Percentiles rank a stretch among this genome's conserved stretches.
phyloP scores from a whole-genome alignment of 768 basidiomycete genomes.

The Termitomyces sp. region DNA sequence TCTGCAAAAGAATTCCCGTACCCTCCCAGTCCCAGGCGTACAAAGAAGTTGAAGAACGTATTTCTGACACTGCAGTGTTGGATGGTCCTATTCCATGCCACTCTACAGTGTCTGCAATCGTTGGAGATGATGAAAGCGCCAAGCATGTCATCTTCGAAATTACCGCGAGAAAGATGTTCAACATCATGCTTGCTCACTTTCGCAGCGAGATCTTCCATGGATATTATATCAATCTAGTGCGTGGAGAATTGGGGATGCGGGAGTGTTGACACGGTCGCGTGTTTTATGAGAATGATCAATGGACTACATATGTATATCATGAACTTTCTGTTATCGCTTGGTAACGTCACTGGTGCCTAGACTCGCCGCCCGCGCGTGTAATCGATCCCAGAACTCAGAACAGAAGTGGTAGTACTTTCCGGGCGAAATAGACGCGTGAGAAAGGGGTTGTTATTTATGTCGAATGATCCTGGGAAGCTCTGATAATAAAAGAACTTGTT shows the following conservation, averaged over 20 bases:
- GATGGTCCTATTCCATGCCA: neutral
- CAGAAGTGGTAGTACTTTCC: neutral
- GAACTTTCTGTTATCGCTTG: too few species aligned
- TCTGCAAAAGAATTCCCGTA: slow-evolving; percentile 22
- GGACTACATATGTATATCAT: too few species aligned
- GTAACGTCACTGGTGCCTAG: too few species aligned
- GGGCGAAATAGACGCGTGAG: neutral
- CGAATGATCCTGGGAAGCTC: neutral
- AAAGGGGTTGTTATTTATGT: neutral
- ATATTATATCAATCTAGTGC: slow-evolving; percentile 5
- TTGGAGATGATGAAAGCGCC: slow-evolving; percentile 2
- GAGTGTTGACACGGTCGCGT: neutral
- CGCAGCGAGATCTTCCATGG: slow-evolving; percentile 6
- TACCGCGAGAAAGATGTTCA: slow-evolving; percentile 2
- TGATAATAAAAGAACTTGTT: neutral
- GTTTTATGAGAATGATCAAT: too few species aligned
- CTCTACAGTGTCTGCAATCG: slow-evolving; percentile 1
- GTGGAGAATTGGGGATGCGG: slow-evolving; percentile 7
- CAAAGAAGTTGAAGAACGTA: slow-evolving; percentile 18
- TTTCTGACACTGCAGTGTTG: neutral
- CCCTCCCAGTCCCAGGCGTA: slow-evolving; percentile 24
- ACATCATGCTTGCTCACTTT: slow-evolving; percentile 4
- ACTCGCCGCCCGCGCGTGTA: too few species aligned
- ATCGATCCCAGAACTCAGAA: neutral
- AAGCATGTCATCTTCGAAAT: slow-evolving; percentile 2